Evolutionary conservation across 331 rosid genomes (phyloP).

Genomic region (Acacia pycnantha): DNA sequence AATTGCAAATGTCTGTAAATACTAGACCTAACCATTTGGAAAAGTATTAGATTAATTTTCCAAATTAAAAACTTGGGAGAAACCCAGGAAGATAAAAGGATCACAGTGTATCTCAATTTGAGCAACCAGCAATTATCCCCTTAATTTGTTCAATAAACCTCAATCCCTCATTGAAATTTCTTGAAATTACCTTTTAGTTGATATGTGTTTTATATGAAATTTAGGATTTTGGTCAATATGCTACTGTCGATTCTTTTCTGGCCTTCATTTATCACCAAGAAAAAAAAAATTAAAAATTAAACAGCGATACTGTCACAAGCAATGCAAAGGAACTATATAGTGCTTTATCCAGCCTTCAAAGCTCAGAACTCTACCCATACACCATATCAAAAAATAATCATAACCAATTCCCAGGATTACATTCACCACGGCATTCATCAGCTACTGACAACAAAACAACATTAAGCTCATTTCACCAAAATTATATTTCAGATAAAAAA

Average conservation of each 20-base stretch:
- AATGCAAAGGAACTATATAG: background rate
- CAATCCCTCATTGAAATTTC: background rate
- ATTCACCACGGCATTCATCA: background rate
- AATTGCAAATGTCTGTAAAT: background rate
- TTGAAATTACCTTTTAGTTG: background rate
- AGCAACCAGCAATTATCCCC: too few species aligned
- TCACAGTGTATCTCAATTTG: background rate
- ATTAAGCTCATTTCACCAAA: background rate
- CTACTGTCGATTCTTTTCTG: background rate
- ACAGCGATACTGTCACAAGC: background rate
- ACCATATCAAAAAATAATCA: background rate
- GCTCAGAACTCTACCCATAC: background rate
- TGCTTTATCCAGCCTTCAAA: background rate
- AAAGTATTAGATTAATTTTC: too few species aligned
- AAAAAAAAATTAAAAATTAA: background rate
- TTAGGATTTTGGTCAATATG: background rate
- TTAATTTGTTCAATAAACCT: background rate
- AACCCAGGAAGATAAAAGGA: background rate
- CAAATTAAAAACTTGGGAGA: background rate
- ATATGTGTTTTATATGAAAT: background rate
- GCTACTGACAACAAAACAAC: background rate
- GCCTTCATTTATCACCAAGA: background rate
- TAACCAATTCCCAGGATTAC: background rate
- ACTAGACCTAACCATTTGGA: background rate
- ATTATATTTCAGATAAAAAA: background rate